phyloP scores from a whole-genome alignment of 2,329 filamentous ascomycete species.

The Trichoderma oligosporum region DNA sequence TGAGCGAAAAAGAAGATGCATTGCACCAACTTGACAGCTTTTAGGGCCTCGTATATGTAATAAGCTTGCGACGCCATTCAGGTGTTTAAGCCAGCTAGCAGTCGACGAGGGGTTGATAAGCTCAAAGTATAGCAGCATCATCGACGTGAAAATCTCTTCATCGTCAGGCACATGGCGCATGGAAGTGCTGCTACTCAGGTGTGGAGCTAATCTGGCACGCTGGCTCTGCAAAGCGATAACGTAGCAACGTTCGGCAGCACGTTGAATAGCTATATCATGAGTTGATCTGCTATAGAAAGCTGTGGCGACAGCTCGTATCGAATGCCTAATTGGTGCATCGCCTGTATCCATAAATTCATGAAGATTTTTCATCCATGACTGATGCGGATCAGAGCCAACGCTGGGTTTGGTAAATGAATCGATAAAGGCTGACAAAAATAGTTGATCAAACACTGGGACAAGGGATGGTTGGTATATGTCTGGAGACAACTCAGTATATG shows the following conservation, averaged over 20 bases:
- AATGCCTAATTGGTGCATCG: not conserved
- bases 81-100: slow-evolving; percentile 12
- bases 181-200: not conserved
- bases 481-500: not conserved
- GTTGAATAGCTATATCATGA: not conserved
- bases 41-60: not conserved
- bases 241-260: not conserved
- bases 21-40: not conserved
- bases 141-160: slow-evolving; percentile 1
- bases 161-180: not conserved
- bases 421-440: slow-evolving; percentile 1
- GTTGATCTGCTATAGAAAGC: not conserved
- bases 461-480: not conserved
- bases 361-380: slow-evolving; percentile 2
- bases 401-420: not conserved
- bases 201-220: not conserved
- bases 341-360: not conserved
- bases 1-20: not conserved
- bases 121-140: slow-evolving; percentile 12
- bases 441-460: not conserved
- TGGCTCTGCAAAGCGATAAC: not conserved
- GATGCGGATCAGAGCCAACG: not conserved
- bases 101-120: slow-evolving; percentile 7
- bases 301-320: slow-evolving; percentile 4
- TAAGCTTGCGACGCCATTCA: not conserved